Conservation (phyloP, 345 rosid genomes). For the Laguncularia racemosa region DNA sequence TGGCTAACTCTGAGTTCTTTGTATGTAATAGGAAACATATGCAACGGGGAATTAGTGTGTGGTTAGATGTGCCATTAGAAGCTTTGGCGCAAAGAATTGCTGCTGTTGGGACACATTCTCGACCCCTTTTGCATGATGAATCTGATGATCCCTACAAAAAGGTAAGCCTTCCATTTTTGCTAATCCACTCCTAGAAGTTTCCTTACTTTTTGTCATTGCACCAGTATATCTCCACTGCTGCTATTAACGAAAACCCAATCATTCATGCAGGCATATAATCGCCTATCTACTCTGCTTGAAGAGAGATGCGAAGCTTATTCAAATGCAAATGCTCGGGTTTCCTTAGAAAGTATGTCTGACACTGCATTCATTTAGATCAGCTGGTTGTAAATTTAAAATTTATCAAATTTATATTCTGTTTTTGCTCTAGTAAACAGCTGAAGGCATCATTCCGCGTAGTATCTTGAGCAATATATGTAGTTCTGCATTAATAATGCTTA, state of each 20-base stretch:
- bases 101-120: conserved; percentile 83
- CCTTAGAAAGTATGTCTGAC: conserved; percentile 59
- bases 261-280: conserved; percentile 50
- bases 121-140: conserved; percentile 76
- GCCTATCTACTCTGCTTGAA: conserved; percentile 60
- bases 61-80: conserved; percentile 95
- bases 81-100: conserved; percentile 88
- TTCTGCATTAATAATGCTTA: not conserved
- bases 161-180: conserved; percentile 22
- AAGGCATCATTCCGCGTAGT: too few species aligned
- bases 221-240: not conserved
- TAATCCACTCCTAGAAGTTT: not conserved
- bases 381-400: too few species aligned
- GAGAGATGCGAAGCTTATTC: conserved; percentile 66
- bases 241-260: not conserved
- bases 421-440: too few species aligned
- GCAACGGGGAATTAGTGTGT: conserved; percentile 77
- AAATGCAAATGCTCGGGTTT: conserved; percentile 76
- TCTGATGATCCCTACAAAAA: conserved; percentile 73
- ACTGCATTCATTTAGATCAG: not conserved
- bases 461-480: not conserved
- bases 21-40: conserved; percentile 56
- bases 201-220: not conserved
- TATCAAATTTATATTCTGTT: too few species aligned
- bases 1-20: not conserved